Evolutionary conservation across 805 yeast genomes (phyloP), one percentile per base, ranked within the genome.

Genomic region (Metschnikowia similis): DNA sequence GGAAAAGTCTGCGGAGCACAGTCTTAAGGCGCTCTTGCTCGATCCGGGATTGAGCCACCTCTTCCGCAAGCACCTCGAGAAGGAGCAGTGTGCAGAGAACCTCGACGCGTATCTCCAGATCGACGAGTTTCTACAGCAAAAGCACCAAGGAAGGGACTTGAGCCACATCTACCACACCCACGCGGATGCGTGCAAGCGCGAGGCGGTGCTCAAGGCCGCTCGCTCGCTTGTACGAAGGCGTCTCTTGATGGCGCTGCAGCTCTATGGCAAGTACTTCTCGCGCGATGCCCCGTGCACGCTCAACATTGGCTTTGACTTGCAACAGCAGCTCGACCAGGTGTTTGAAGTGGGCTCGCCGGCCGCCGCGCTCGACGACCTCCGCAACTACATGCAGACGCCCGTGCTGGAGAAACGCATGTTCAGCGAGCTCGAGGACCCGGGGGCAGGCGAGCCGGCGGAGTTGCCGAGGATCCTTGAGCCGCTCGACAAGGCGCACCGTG

Each of bases 1-100:
- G 29, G 37, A 41, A 8, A 17, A 21, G n/a, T 17, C 29, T 16
- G 30, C 27, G 21, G 30, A 9, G 11, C 42, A 26, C 32, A 41
- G 29, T 30, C 44, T 48, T 36, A 66, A 70, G 31, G 74, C 74
- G 8, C 72, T 85, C 4, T 61, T 89, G 8, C 66, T 67, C 8
- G 96, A 89, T 62, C 95, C 96, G 0, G 96, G 94, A 0, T 69
- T 84, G 70, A 73, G 85, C 48, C 81, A 80, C 48, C 65, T 88
- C 8, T 87, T 89, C 65, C 74, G 82, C 53, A 69, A 71, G n/a
- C 89, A 87, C 61, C 63, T 89, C 46, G 81, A 77, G 45, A 76
- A 73, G 30, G 85, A 82, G 46, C 74, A 76, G 48, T 89, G 96
- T 60, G 78, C 77, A 2, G 97, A 89, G 60, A 89, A 88, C 58